Evolutionary conservation across 148 eudicot genomes (phyloP).

Genomic region (Camellia japonica): DNA sequence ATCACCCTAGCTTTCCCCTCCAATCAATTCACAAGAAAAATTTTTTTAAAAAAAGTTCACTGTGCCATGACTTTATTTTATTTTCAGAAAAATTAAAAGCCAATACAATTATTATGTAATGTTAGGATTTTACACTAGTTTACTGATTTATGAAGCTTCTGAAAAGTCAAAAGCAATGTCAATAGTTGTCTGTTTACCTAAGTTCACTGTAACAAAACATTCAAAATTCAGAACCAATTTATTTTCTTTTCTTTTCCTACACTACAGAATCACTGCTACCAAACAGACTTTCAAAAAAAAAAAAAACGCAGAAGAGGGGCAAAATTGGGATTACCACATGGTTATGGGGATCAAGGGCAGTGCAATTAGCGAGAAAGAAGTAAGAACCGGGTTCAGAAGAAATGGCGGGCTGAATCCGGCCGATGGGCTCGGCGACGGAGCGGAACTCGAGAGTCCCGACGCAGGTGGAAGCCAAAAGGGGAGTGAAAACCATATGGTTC

Average conservation of each 20-base stretch:
- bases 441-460: conserved; percentile 94
- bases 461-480: conserved; percentile 87
- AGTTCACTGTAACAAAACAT: background rate
- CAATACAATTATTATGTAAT: background rate
- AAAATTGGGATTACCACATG: conserved; percentile 47
- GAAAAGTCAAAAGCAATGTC: background rate
- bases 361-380: conserved; percentile 75
- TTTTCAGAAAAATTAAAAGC: background rate
- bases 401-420: conserved; percentile 88
- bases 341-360: conserved; percentile 49
- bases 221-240: background rate
- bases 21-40: background rate
- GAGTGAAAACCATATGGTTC: conserved; percentile 97
- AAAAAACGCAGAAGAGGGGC: background rate
- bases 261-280: background rate
- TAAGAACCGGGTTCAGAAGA: conserved; percentile 76
- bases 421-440: conserved; percentile 94
- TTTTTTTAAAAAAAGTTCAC: background rate
- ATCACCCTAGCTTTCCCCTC: too few relatives aligned
- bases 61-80: background rate
- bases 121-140: too few relatives aligned
- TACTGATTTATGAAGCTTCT: background rate
- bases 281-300: conserved; percentile 7
- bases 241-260: background rate
- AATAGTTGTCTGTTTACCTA: background rate